Base-by-base conservation (phyloP, 495 filamentous ascomycete species). In the Hypomontagnella monticulosa region DNA sequence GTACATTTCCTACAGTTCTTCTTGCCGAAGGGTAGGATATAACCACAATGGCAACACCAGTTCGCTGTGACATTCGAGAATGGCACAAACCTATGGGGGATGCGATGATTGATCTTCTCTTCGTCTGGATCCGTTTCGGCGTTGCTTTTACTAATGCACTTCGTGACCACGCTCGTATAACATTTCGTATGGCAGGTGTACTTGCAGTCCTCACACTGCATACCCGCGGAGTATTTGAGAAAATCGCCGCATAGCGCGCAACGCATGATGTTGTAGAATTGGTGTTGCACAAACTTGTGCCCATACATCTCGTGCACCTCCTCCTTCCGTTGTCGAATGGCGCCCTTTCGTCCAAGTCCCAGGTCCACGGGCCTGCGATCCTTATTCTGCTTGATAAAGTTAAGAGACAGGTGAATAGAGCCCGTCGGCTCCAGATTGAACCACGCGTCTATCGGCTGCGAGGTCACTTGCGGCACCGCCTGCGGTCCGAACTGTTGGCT, bases 181-280 rank as follows among this genome's bases (percentile, higher is more conserved):
- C 95, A 99, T 76, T 96, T 97, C 73, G 91, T 92, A 76, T 99
- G 95, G 76, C 96, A 98, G 16, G 95, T 98, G 73, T 97, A 97
- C 78, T 97, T 98, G 92, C 95, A 99, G 78, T 99, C 95, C 60
- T 94, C 90, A 75, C 95, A 99, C 80, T 99, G 95, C 94, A 98
- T 97, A 43, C 95, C 96, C 12, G 95, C 91, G 30, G 93, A 93
- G 78, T 98, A 98, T 73, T 97, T 98, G 78, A 99, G 88, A 71
- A 98, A 97, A 57, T 98, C 96, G 55, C 94, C 96, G 77, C 95
- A 99, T 16, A 98, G 87, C 32, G 95, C 96, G 80, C 95, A 99
- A 67, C 96, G 95, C 95, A 99, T 99, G 75, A 99, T 97, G 81
- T 98, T 98, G 88, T 98, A 99, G 80, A 98, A 99, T 75, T 97